Conservation (phyloP, 202 grass and related monocot species). For the Saccharum hybrid region DNA sequence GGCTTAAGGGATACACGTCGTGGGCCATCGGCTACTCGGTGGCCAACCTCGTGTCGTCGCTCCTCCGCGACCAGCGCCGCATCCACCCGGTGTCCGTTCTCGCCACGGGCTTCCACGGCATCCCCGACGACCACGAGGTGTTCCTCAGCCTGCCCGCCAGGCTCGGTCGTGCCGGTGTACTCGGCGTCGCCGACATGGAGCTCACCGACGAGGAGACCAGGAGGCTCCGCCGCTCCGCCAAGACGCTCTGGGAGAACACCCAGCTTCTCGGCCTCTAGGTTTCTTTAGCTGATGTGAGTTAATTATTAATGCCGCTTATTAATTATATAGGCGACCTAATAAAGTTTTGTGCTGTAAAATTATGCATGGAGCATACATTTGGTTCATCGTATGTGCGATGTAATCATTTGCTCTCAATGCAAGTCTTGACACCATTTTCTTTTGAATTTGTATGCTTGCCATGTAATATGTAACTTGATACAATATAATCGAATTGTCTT, state of each 20-base stretch:
- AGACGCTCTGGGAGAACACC: conserved; percentile 56
- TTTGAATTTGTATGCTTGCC: not conserved
- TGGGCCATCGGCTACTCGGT: conserved; percentile 91
- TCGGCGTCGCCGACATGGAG: too few relatives aligned
- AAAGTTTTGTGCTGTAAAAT: too few relatives aligned
- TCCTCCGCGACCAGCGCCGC: conserved; percentile 77
- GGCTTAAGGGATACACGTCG: conserved; percentile 81
- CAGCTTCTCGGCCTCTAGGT: not conserved
- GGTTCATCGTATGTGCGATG: not conserved
- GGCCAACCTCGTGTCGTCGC: conserved; percentile 60
- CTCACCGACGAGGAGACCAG: too few relatives aligned
- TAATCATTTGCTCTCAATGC: not conserved
- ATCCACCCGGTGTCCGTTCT: conserved; percentile 84
- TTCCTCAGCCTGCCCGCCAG: too few relatives aligned
- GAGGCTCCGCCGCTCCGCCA: too few relatives aligned
- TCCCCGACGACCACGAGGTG: conserved; percentile 35
- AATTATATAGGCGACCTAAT: too few relatives aligned
- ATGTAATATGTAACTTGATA: too few relatives aligned
- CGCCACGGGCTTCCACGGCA: conserved; percentile 66
- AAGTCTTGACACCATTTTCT: not conserved
- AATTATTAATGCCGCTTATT: too few relatives aligned
- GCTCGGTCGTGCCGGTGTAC: too few relatives aligned
- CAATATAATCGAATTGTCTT: not conserved
- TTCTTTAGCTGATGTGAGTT: not conserved
- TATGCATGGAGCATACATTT: not conserved